Base-by-base conservation (phyloP, 2,329 filamentous ascomycete genomes). In the Colletotrichum sp. region DNA sequence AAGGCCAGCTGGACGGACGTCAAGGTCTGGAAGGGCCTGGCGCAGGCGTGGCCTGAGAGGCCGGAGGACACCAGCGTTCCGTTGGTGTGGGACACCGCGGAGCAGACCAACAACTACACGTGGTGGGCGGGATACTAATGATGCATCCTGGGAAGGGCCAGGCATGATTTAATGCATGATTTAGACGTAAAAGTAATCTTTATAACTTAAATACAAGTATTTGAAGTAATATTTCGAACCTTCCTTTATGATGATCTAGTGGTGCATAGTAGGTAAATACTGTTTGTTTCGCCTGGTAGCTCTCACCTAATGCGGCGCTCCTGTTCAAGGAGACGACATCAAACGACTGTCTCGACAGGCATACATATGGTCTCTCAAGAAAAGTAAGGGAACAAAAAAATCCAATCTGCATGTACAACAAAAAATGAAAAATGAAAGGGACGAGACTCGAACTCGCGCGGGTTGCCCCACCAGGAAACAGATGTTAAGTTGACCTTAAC, bases 381-480 rank as follows among this genome's bases (percentile, higher is more conserved):
- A 15, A 15, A n/a, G 26, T 15, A 26, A 57, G 21, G 16, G 39
- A 13, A 57, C 12, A 26, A 26, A 28, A 28, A 26, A 2, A 9
- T 5, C 24, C 52, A 32, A 36, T 15, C 16, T 26, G 10, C 12
- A 7, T 18, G 3, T 6, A 12, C 30, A 2, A 5, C 7, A 18
- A 39, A 72, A 26, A n/a, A 6, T 9, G 15, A 24, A 72, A 72
- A 76, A 60, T 76, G 73, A 76, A 72, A 76, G 73, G 73, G 73
- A 76, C 73, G 73, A 76, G 73, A 76, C 69, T 76, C 69, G 73
- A 76, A 76, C 73, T 76, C 73, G 73, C 73, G 73, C 73, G 73
- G 73, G 73, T 76, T 76, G 73, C 73, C 73, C 73, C 73, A 76
- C 73, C 73, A 76, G 69, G 73, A 76, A 76, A 69, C 57, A 76